Evolutionary conservation across 148 eudicot species (phyloP), one percentile per base, ranked within the genome.

Genomic region (Amaranthus palmeri): DNA sequence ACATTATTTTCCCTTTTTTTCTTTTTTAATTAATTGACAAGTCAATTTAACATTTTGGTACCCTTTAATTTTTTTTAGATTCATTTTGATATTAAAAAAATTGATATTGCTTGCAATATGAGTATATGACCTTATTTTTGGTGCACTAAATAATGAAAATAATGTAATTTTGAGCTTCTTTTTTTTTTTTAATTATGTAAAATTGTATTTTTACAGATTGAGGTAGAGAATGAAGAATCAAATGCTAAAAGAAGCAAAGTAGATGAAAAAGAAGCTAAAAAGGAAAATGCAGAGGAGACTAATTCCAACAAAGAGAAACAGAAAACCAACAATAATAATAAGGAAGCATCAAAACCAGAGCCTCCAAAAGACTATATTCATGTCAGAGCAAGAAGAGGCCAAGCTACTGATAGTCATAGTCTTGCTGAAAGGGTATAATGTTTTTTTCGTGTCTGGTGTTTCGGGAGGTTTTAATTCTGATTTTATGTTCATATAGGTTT

Each of bases 321-420:
- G 8, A 75, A 54, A 13, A 49, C 54, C 1, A 66, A 15, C 41
- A 65, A 55, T 57, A 42, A 10, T 17, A 71, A 59, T 4, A 80
- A 80, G 69, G 79, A 80, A 65, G 67, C 46, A 67, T 48, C 71
- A 67, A 78, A 81, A 48, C 17, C 68, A 57, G 87, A 85, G 69
- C 82, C 91, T 48, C 82, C 80, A 44, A 85, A 78, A 69, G 92
- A 85, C 60, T 88, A 85, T 68, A 85, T 88, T 72, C 89, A 85
- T 85, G 92, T 88, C 79, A 83, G 92, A 67, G 92, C 83, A 8
- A 72, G 84, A 72, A 81, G 86, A 62, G 86, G 86, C 68, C 86
- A 83, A 78, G 86, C 86, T 62, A 83, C 86, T 72, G 84, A 81
- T 78, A 83, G 86, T 68, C 86, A 83, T 47, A 85, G 88, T 67